These are phyloP conservation scores for Scheffersomyces cryptocercus DNA, from an alignment of 1,139 yeast species.

Conservation along the genomic window DNA sequence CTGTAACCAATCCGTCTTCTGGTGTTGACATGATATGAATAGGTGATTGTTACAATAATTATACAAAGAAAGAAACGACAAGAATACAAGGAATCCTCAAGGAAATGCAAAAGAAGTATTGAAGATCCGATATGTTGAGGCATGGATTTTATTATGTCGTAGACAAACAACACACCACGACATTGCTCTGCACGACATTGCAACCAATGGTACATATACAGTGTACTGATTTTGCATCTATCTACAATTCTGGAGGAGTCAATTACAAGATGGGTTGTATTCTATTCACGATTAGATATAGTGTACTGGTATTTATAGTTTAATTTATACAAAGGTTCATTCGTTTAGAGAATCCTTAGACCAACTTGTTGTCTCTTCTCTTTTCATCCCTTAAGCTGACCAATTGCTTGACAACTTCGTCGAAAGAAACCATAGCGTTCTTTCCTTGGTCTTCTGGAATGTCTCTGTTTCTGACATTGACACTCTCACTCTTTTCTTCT, in stretches of 20 bases:
- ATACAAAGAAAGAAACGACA: no score
- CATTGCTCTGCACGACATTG: no score
- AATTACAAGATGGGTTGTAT: neutral
- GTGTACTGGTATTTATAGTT: neutral
- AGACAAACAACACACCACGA: no score
- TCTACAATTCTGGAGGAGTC: neutral
- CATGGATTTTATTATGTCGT: no score
- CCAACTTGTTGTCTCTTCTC: slow-evolving; percentile 66
- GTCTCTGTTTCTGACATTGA: slow-evolving; percentile 92
- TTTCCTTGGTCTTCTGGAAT: slow-evolving; percentile 80
- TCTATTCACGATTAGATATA: neutral
- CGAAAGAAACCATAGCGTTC: slow-evolving; percentile 77
- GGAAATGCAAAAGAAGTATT: no score
- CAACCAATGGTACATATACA: no score
- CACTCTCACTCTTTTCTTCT: slow-evolving; percentile 75
- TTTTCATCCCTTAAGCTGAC: slow-evolving; percentile 60
- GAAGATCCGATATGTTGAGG: no score
- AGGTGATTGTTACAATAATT: no score
- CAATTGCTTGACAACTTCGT: slow-evolving; percentile 69
- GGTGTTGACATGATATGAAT: neutral
- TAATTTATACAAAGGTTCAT: no score
- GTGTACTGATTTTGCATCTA: no score
- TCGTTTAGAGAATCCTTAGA: slow-evolving; percentile 13
- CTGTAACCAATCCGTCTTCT: neutral
- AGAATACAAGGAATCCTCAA: no score